Percentiles rank a stretch among this genome's conserved stretches.
phyloP scores from a whole-genome alignment of 75 land plant genomes.

The Selaginella tamariscina region DNA sequence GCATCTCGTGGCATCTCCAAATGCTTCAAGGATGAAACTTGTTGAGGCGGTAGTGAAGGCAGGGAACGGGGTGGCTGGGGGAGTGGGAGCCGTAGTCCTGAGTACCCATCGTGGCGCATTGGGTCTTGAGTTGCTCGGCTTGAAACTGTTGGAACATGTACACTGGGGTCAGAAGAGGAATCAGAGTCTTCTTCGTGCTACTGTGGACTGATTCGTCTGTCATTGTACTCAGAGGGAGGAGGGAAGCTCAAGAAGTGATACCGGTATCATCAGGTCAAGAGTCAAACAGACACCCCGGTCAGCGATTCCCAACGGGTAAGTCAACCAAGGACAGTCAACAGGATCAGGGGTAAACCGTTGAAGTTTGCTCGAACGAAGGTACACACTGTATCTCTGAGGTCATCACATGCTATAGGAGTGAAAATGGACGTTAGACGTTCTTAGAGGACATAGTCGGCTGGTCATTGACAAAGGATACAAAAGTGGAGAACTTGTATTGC shows the following conservation, averaged over 20 bases:
- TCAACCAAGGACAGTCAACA: background rate
- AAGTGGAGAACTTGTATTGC: too few relatives aligned
- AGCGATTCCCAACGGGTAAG: background rate
- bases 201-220: too few relatives aligned
- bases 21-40: slow-evolving; percentile 2
- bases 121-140: slow-evolving; percentile 1
- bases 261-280: too few relatives aligned
- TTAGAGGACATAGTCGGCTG: too few relatives aligned
- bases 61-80: background rate
- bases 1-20: slow-evolving; percentile 1
- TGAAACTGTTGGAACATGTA: slow-evolving; percentile 1
- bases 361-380: background rate
- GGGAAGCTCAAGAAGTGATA: too few relatives aligned
- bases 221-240: too few relatives aligned
- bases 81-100: background rate
- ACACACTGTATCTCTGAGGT: background rate
- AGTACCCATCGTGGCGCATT: slow-evolving; percentile 3
- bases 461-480: background rate
- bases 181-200: too few relatives aligned
- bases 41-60: background rate
- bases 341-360: background rate
- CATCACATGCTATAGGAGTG: background rate
- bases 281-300: slow-evolving; percentile 4
- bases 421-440: too few relatives aligned
- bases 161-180: too few relatives aligned